Percentiles rank a stretch among this genome's conserved stretches.
These are phyloP conservation scores for Moesziomyces parantarcticus DNA, from an alignment of 1,284 basidiomycete genomes.

Conservation along the genomic window DNA sequence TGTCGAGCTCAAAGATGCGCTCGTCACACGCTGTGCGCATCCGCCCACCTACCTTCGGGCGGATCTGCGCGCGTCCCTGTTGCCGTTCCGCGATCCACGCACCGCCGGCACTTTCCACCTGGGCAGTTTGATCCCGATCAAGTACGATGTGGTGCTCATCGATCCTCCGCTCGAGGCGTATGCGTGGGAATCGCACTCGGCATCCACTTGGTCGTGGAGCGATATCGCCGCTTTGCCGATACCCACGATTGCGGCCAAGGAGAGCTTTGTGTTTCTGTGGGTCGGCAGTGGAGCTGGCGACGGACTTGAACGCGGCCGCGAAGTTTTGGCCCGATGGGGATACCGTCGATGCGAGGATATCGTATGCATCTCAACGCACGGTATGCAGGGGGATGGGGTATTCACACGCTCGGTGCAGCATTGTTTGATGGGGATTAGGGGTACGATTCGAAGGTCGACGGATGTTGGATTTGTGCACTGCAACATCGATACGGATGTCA, in stretches of 20 bases:
- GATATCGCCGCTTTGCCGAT: conserved; percentile 84
- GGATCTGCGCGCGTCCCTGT: conserved; percentile 48
- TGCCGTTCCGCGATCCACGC: conserved; percentile 24
- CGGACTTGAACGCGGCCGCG: conserved; percentile 89
- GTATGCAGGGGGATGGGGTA: conserved; percentile 16
- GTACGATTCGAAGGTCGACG: conserved; percentile 91
- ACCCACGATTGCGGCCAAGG: conserved; percentile 82
- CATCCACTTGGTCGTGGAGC: conserved; percentile 78
- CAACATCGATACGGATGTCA: conserved; percentile 96
- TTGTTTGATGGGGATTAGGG: conserved; percentile 97
- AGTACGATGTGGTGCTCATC: conserved; percentile 93
- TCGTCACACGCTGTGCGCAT: conserved; percentile 45
- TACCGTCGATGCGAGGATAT: conserved; percentile 96
- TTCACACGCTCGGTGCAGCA: conserved; percentile 73
- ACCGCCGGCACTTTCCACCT: conserved; percentile 43
- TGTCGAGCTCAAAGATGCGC: conserved; percentile 54
- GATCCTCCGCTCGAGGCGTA: conserved; percentile 79
- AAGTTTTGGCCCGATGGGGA: conserved; percentile 91
- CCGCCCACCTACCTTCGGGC: conserved; percentile 58
- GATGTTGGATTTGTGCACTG: conserved; percentile 97
- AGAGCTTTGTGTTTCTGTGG: conserved; percentile 91
- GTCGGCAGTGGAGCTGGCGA: conserved; percentile 90
- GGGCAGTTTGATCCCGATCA: conserved; percentile 70
- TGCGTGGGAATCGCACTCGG: conserved; percentile 51
- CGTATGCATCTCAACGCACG: conserved; percentile 93